Percentiles rank a stretch among this genome's conserved stretches.
These are phyloP conservation scores for Boletus subcaerulescens DNA, from an alignment of 768 basidiomycete genomes.

Conservation along the genomic window DNA sequence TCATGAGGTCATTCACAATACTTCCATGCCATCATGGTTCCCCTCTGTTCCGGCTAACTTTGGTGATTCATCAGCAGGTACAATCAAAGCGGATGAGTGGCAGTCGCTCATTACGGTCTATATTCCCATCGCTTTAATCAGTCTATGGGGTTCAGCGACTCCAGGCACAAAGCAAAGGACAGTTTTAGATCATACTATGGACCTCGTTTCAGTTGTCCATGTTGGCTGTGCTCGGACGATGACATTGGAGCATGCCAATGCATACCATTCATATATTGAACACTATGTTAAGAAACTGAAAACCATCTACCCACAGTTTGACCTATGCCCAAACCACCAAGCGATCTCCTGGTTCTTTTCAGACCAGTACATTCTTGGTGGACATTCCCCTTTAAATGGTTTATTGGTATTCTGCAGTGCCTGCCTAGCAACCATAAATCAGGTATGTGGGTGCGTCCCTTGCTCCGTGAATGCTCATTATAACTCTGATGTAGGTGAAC, in stretches of 20 bases:
- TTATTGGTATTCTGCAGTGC: slow-evolving; percentile 23
- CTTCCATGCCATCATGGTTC: neutral
- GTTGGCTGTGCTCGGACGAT: slow-evolving; percentile 19
- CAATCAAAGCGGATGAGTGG: neutral
- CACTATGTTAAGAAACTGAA: slow-evolving; percentile 22
- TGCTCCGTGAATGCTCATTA: neutral
- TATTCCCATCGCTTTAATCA: neutral
- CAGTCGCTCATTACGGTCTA: neutral
- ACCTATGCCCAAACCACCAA: slow-evolving; percentile 29
- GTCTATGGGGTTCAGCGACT: neutral
- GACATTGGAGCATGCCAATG: neutral
- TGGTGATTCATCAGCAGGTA: neutral
- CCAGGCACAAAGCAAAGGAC: too few species aligned
- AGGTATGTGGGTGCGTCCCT: slow-evolving; percentile 34
- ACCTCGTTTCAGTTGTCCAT: slow-evolving; percentile 25
- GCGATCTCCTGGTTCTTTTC: slow-evolving; percentile 34
- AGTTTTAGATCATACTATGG: slow-evolving; percentile 27
- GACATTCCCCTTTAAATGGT: slow-evolving; percentile 21
- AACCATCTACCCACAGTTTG: slow-evolving; percentile 12
- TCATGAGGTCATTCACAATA: neutral
- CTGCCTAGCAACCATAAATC: slow-evolving; percentile 24
- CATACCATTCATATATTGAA: slow-evolving; percentile 20
- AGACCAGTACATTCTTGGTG: slow-evolving; percentile 38
- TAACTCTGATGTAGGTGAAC: neutral
- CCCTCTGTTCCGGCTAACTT: neutral